Evolutionary conservation across 2,329 filamentous ascomycete species (phyloP).

Genomic region (Alternaria sp.): DNA sequence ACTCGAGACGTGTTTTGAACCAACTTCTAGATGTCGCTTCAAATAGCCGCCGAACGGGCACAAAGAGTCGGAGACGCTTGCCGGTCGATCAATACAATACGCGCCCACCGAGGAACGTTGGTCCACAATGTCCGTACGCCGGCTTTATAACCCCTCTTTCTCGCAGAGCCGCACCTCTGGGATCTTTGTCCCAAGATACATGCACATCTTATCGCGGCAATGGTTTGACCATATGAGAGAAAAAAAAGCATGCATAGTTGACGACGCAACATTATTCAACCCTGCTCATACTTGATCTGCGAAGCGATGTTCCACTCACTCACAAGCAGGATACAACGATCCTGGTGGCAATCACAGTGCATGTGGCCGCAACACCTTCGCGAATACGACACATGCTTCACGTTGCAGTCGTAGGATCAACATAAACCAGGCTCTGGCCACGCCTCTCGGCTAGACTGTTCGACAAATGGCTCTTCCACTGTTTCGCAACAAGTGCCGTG

Average conservation of each 20-base stretch:
- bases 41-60: slow-evolving; percentile 4
- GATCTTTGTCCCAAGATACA: slow-evolving; percentile 8
- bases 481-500: slow-evolving; percentile 6
- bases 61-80: slow-evolving; percentile 1
- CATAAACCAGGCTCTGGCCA: background rate
- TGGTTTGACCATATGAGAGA: background rate
- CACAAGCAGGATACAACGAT: background rate
- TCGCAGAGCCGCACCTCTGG: slow-evolving; percentile 29
- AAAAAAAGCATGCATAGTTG: background rate
- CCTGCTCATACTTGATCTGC: background rate
- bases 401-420: background rate
- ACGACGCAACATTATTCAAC: background rate
- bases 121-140: slow-evolving; percentile 11
- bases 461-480: slow-evolving; percentile 10
- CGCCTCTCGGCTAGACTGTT: slow-evolving; percentile 5
- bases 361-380: background rate
- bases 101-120: slow-evolving; percentile 12
- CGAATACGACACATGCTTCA: background rate
- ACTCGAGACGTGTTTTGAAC: background rate
- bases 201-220: slow-evolving; percentile 14
- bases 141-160: slow-evolving; percentile 25
- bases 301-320: background rate
- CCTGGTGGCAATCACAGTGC: background rate
- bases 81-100: slow-evolving; percentile 12
- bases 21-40: slow-evolving; percentile 10